A percentile compares a stretch with the other conserved stretches of the same genome.
phyloP scores from a whole-genome alignment of 345 rosid species.

The Ceriops decandra region DNA sequence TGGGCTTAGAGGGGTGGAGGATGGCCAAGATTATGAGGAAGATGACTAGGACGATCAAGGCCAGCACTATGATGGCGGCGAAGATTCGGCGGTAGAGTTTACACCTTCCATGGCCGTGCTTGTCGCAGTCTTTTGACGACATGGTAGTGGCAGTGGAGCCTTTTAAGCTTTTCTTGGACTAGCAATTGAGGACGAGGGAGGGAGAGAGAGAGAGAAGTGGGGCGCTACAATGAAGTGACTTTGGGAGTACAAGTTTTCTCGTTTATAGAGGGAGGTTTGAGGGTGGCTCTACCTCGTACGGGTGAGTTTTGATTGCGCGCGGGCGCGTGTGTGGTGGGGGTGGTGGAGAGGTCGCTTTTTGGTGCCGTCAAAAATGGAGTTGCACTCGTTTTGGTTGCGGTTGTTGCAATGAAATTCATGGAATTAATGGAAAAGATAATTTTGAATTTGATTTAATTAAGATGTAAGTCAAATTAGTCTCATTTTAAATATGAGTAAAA shows the following conservation, averaged over 20 bases:
- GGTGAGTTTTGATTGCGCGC: neutral
- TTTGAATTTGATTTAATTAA: too few relatives aligned
- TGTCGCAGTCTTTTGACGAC: slow-evolving; percentile 46
- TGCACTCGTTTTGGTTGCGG: too few relatives aligned
- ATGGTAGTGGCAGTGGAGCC: slow-evolving; percentile 23
- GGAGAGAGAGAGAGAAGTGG: neutral
- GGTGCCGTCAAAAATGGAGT: too few relatives aligned
- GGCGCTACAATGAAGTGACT: neutral
- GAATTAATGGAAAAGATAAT: too few relatives aligned
- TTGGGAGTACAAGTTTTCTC: too few relatives aligned
- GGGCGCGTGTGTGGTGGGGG: too few relatives aligned
- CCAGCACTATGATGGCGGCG: slow-evolving; percentile 46
- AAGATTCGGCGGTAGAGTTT: slow-evolving; percentile 31
- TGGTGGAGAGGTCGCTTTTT: too few relatives aligned
- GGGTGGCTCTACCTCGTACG: neutral
- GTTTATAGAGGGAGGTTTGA: neutral
- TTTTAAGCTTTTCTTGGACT: slow-evolving; percentile 20
- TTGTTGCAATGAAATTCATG: too few relatives aligned
- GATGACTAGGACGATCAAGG: slow-evolving; percentile 45
- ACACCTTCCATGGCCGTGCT: slow-evolving; percentile 34
- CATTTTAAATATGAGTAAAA: too few relatives aligned
- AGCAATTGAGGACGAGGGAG: neutral
- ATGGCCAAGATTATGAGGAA: slow-evolving; percentile 81
- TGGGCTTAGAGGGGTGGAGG: slow-evolving; percentile 79
- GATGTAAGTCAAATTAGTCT: too few relatives aligned